Percentiles rank a stretch among this genome's conserved stretches.
These are phyloP conservation scores for Cadophora gregata DNA, from an alignment of 2,329 filamentous ascomycete species.

Conservation along the genomic window DNA sequence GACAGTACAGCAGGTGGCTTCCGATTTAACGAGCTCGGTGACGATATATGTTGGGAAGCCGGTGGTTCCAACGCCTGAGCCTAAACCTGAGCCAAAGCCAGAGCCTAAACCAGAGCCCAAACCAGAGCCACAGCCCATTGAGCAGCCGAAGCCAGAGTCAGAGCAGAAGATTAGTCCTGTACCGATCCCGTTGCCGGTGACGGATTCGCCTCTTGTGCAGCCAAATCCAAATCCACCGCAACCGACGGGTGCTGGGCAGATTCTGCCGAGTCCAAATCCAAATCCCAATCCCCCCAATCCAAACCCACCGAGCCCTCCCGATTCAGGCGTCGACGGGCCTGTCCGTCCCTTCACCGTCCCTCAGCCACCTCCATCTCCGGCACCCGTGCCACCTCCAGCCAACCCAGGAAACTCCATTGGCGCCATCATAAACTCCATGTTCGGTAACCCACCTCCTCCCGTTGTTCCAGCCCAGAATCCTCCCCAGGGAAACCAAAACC, in stretches of 20 bases:
- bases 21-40: slow-evolving; percentile 23
- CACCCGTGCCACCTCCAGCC: not conserved
- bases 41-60: slow-evolving; percentile 19
- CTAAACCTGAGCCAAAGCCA: not conserved
- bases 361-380: not conserved
- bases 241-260: not conserved
- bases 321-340: not conserved
- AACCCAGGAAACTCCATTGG: not conserved
- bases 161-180: not conserved
- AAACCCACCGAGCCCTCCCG: not conserved
- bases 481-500: not conserved
- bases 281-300: not conserved
- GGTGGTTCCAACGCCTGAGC: not conserved
- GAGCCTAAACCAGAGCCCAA: not conserved
- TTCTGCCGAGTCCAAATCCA: not conserved
- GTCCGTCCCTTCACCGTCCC: slow-evolving; percentile 9
- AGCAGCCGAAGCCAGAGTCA: not conserved
- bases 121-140: not conserved
- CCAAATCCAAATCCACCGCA: not conserved
- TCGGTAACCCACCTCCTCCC: not conserved
- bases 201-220: not conserved
- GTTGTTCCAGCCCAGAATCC: not conserved
- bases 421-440: slow-evolving; percentile 19
- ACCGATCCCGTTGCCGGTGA: not conserved
- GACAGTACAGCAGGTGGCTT: slow-evolving; percentile 16